A percentile compares a stretch with the other conserved stretches of the same genome.
Conservation (phyloP, 306 rosid species). For the Cicer judaicum region DNA sequence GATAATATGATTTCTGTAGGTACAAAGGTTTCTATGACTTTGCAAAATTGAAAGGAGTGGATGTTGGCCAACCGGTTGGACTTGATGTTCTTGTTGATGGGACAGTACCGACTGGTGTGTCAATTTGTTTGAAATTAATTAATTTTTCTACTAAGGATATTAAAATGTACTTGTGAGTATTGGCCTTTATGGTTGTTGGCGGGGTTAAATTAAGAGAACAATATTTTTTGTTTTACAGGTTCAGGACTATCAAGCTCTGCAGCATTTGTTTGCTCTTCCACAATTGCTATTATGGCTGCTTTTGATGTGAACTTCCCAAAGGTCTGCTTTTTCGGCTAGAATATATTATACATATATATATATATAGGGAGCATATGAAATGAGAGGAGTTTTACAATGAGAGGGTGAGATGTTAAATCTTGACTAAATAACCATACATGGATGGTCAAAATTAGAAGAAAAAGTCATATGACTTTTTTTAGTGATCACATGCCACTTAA, state of each 20-base stretch:
- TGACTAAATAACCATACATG: too few species aligned
- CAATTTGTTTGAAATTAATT: conserved; percentile 31
- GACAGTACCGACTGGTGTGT: conserved; percentile 85
- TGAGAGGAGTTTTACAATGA: too few species aligned
- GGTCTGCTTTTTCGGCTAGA: conserved; percentile 49
- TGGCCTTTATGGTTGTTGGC: conserved; percentile 11
- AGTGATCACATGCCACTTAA: too few species aligned
- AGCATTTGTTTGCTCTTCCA: conserved; percentile 95
- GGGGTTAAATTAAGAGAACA: conserved; percentile 7
- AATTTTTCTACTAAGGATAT: conserved; percentile 6
- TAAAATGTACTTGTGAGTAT: conserved; percentile 25
- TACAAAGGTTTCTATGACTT: conserved; percentile 87
- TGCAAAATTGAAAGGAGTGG: conserved; percentile 66
- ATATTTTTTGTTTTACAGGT: conserved; percentile 53
- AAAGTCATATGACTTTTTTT: too few species aligned
- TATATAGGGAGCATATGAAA: too few species aligned
- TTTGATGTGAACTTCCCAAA: conserved; percentile 80
- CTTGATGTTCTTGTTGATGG: conserved; percentile 92
- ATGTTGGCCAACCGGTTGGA: conserved; percentile 73
- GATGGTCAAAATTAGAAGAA: too few species aligned
- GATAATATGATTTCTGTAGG: conserved; percentile 54
- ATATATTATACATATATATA: not conserved
- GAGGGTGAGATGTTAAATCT: too few species aligned
- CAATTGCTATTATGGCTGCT: conserved; percentile 95
- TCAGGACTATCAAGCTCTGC: conserved; percentile 98